phyloP scores from a whole-genome alignment of 1,139 yeast species.

The Trichomonascaceae sp. region DNA sequence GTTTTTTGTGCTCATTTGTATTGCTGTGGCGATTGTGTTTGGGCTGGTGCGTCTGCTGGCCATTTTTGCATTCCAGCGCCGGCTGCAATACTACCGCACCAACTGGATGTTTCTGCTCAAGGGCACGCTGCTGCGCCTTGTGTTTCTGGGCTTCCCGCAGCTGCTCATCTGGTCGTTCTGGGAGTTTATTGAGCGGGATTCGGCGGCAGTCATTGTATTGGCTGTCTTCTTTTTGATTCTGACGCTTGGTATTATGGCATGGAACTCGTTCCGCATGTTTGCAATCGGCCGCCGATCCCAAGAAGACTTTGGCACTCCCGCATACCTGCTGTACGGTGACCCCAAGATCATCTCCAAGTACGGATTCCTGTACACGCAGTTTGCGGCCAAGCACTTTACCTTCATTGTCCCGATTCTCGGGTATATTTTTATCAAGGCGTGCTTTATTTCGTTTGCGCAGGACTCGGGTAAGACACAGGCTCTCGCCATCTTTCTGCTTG shows the following conservation, averaged over 20 bases:
- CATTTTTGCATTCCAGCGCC: conserved; percentile 8
- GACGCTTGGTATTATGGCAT: conserved; percentile 44
- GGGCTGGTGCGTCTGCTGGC: conserved; percentile 11
- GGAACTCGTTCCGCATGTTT: conserved; percentile 61
- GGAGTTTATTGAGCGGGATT: conserved; percentile 79
- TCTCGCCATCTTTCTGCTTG: conserved; percentile 61
- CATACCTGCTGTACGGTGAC: conserved; percentile 79
- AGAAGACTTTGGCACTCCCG: conserved; percentile 71
- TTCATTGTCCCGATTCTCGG: conserved; percentile 52
- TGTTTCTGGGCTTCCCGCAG: conserved; percentile 47
- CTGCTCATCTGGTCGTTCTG: conserved; percentile 67
- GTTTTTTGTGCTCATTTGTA: conserved; percentile 59
- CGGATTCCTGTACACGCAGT: conserved; percentile 87
- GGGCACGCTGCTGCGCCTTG: conserved; percentile 75
- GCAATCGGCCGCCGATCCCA: conserved; percentile 59
- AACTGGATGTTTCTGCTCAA: conserved; percentile 71
- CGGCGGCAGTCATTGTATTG: conserved; percentile 71
- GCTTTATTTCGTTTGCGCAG: conserved; percentile 81
- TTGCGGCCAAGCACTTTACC: conserved; percentile 71
- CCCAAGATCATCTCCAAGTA: conserved; percentile 65
- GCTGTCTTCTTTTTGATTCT: conserved; percentile 60
- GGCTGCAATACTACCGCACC: conserved; percentile 48
- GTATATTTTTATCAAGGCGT: conserved; percentile 60
- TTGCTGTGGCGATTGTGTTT: conserved; percentile 18
- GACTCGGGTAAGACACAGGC: conserved; percentile 69